A percentile compares a stretch with the other conserved stretches of the same genome.
Evolutionary conservation across 164 flowering plant genomes (phyloP).

Genomic region (Nymphaea colorata): DNA sequence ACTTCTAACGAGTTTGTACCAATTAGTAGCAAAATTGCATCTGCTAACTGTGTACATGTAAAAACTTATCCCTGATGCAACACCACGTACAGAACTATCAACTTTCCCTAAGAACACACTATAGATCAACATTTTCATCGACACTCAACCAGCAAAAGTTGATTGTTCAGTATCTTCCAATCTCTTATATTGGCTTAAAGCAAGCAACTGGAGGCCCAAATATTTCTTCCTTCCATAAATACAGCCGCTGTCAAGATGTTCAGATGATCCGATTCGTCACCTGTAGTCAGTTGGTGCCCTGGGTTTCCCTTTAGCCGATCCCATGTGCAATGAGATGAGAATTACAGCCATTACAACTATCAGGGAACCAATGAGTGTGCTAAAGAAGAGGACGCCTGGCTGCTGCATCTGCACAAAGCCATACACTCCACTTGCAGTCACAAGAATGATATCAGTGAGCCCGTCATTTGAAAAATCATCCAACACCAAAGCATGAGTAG

Average conservation of each 20-base stretch:
- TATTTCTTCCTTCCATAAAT: no score
- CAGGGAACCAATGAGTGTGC: conserved; percentile 94
- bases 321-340: conserved; percentile 76
- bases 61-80: no score
- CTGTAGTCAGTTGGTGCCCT: conserved; percentile 41
- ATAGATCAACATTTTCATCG: no score
- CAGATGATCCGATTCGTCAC: conserved; percentile 2
- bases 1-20: no score
- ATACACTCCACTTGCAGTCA: conserved; percentile 76
- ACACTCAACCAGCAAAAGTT: no score
- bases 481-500: conserved; percentile 63
- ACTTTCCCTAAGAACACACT: no score
- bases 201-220: no score
- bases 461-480: conserved; percentile 93
- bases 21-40: no score
- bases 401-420: conserved; percentile 97
- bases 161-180: no score
- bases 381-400: conserved; percentile 97
- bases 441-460: conserved; percentile 78
- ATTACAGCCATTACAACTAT: conserved; percentile 84
- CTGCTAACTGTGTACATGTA: no score
- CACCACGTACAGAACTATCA: no score
- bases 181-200: no score
- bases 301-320: conserved; percentile 73
- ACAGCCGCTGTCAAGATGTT: background rate